A percentile compares a stretch with the other conserved stretches of the same genome.
Evolutionary conservation across 73 alveolate genomes (phyloP).

Genomic region (Paramecium pentaurelia): DNA sequence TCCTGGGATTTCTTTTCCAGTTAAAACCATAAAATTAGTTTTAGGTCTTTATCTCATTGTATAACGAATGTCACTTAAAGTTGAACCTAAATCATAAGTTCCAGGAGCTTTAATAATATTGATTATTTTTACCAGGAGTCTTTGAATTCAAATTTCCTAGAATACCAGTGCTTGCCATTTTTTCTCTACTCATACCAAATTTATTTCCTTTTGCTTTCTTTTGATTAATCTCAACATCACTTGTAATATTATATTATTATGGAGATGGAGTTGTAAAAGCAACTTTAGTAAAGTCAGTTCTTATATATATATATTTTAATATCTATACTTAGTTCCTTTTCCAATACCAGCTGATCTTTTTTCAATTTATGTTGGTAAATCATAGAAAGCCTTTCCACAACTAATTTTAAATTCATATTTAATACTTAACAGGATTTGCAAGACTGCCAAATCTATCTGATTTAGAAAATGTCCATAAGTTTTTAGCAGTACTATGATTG

Average conservation of each 20-base stretch:
- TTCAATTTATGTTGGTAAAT: slow-evolving; percentile 3
- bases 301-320: background rate
- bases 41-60: slow-evolving; percentile 20
- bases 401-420: background rate
- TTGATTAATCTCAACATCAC: background rate
- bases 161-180: slow-evolving; percentile 46
- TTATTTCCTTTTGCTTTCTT: slow-evolving; percentile 3
- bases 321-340: slow-evolving; percentile 27
- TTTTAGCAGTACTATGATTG: background rate
- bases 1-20: slow-evolving; percentile 67
- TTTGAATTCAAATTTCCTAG: slow-evolving; percentile 1
- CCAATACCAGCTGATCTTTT: slow-evolving; percentile 46
- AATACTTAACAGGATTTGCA: slow-evolving; percentile 38
- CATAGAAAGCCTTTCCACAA: slow-evolving; percentile 20
- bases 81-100: slow-evolving; percentile 23
- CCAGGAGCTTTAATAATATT: slow-evolving; percentile 6
- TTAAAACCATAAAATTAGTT: slow-evolving; percentile 20
- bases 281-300: slow-evolving; percentile 20
- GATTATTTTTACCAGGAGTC: background rate
- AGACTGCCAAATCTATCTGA: slow-evolving; percentile 22
- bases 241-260: background rate
- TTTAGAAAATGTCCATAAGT: slow-evolving; percentile 41
- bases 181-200: slow-evolving; percentile 43
- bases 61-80: slow-evolving; percentile 1
- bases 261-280: slow-evolving; percentile 45